These are phyloP conservation scores for Apiotrichum gamsii DNA, from an alignment of 1,284 basidiomycete species.

Conservation along the genomic window DNA sequence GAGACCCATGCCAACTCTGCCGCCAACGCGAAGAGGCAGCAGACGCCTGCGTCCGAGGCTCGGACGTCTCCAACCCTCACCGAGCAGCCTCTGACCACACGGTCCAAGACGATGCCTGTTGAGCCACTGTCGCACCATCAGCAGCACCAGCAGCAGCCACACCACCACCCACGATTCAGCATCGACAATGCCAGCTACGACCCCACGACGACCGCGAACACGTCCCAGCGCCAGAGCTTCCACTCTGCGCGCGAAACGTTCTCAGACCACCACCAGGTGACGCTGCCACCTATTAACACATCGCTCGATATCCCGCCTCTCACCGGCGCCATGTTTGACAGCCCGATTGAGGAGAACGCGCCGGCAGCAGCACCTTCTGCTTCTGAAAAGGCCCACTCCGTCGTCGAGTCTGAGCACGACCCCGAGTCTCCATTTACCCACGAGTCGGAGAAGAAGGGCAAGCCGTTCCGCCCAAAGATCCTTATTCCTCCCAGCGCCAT, in stretches of 20 bases:
- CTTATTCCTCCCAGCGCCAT: too few relatives aligned
- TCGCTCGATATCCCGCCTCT: background rate
- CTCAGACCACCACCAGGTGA: too few relatives aligned
- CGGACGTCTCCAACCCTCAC: constrained; percentile 34
- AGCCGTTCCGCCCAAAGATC: background rate
- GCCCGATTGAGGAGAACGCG: background rate
- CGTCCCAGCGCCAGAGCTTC: constrained; percentile 16
- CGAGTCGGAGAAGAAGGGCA: background rate
- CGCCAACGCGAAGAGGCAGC: constrained; percentile 13
- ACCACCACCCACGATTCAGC: constrained; percentile 1
- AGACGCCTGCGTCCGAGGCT: constrained; percentile 28
- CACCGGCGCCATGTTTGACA: background rate
- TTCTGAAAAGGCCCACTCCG: background rate
- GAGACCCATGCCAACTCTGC: constrained; percentile 29
- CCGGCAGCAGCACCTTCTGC: too few relatives aligned
- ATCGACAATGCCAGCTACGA: constrained; percentile 9
- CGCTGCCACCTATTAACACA: too few relatives aligned
- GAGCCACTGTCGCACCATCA: too few relatives aligned
- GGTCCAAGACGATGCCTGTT: constrained; percentile 23
- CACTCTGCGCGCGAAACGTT: constrained; percentile 9
- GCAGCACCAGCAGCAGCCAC: too few relatives aligned
- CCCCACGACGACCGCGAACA: constrained; percentile 5
- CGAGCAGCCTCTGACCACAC: background rate
- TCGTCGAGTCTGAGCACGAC: background rate
- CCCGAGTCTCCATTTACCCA: background rate